Conservation (phyloP, 2,329 filamentous ascomycete genomes). For the Podosphaera aphanis region DNA sequence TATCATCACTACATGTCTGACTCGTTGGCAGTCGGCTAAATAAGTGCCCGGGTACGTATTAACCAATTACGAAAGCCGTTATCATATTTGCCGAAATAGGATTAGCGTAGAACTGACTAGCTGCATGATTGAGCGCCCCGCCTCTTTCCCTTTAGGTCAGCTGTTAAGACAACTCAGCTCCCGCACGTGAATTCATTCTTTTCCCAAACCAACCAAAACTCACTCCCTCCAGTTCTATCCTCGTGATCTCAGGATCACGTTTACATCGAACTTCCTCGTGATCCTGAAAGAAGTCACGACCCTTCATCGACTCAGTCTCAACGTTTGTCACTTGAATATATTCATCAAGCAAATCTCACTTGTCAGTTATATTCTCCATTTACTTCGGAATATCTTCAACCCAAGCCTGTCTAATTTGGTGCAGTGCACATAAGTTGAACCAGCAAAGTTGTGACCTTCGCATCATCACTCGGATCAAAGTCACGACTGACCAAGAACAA, state of each 20-base stretch:
- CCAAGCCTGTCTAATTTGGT: not conserved
- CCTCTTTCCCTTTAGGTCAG: not conserved
- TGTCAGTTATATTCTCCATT: not conserved
- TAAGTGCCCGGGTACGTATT: no score
- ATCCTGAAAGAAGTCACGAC: not conserved
- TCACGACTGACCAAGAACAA: conserved; percentile 1
- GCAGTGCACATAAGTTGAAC: not conserved
- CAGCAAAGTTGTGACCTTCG: not conserved
- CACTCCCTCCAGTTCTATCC: not conserved
- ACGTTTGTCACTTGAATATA: not conserved
- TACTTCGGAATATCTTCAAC: not conserved
- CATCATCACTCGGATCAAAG: not conserved
- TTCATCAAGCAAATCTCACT: not conserved
- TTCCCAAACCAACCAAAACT: not conserved
- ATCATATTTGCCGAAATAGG: not conserved
- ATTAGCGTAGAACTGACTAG: not conserved
- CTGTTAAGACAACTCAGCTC: not conserved
- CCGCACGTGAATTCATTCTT: not conserved
- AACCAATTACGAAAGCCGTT: no score
- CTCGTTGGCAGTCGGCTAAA: no score
- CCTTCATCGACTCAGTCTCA: not conserved
- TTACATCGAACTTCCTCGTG: conserved; percentile 1
- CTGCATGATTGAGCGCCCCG: not conserved
- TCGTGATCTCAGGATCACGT: conserved; percentile 1
- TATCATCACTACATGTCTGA: no score